These are phyloP conservation scores for Dentipellis sp. DNA, from an alignment of 768 basidiomycete species.

Conservation along the genomic window DNA sequence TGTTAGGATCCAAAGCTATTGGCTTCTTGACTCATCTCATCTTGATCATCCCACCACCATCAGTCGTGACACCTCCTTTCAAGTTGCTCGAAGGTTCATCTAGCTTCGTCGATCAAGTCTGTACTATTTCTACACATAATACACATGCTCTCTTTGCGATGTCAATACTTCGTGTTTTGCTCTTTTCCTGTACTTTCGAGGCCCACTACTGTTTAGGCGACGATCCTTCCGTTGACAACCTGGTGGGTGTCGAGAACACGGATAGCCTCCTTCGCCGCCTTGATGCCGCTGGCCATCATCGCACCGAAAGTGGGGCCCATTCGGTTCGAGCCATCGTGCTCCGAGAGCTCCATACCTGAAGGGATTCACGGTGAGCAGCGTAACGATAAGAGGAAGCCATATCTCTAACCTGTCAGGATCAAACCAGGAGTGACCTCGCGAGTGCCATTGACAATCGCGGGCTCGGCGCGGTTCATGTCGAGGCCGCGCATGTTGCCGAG, in stretches of 20 bases:
- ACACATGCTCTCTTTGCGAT: too few relatives aligned
- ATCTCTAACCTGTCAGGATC: slow-evolving; percentile 53
- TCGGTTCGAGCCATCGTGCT: slow-evolving; percentile 71
- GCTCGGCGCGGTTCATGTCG: slow-evolving; percentile 78
- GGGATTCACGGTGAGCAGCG: slow-evolving; percentile 3
- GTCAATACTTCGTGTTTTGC: neutral
- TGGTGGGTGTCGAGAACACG: slow-evolving; percentile 39
- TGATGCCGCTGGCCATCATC: slow-evolving; percentile 72
- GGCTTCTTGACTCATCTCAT: neutral
- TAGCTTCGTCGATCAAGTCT: too few relatives aligned
- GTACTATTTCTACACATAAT: too few relatives aligned
- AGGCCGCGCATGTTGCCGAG: slow-evolving; percentile 74
- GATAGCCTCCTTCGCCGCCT: slow-evolving; percentile 59
- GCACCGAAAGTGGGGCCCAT: slow-evolving; percentile 67
- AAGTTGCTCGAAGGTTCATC: too few relatives aligned
- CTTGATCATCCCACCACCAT: too few relatives aligned
- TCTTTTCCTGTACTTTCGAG: neutral
- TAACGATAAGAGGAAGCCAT: neutral
- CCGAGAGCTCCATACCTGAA: slow-evolving; percentile 73
- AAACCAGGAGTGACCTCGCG: slow-evolving; percentile 71
- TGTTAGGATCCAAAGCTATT: neutral
- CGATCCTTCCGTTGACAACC: slow-evolving; percentile 46
- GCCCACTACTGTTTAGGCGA: slow-evolving; percentile 22
- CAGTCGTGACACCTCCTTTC: too few relatives aligned
- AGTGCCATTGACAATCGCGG: slow-evolving; percentile 69